phyloP scores from a whole-genome alignment of 2,329 filamentous ascomycete genomes.

The Ophiostoma himal-ulmi region DNA sequence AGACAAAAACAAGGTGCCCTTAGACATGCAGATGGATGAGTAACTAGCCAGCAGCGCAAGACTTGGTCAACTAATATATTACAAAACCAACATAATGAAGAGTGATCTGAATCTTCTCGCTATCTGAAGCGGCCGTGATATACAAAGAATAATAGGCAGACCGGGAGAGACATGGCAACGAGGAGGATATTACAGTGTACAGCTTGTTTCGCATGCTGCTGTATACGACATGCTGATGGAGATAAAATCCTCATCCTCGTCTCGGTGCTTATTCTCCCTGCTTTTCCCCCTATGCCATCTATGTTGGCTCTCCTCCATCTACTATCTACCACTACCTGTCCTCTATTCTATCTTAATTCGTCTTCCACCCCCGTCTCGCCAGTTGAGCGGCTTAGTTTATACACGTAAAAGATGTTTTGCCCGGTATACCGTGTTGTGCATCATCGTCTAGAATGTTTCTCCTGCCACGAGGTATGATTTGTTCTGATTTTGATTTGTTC shows the following conservation, averaged over 20 bases:
- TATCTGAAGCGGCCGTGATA: conserved; percentile 1
- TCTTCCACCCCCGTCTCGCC: conserved; percentile 16
- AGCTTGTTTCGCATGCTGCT: background rate
- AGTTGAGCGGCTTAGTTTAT: conserved; percentile 8
- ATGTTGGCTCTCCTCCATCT: too few species aligned
- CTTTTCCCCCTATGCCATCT: too few species aligned
- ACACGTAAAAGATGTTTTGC: conserved; percentile 11
- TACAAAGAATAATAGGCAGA: background rate
- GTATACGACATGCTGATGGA: background rate
- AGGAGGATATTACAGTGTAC: conserved; percentile 6
- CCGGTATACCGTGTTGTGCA: conserved; percentile 12
- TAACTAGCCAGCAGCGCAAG: background rate
- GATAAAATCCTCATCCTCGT: background rate
- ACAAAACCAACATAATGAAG: background rate
- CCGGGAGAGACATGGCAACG: background rate
- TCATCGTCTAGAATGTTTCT: background rate
- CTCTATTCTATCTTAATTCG: background rate
- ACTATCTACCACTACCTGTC: background rate
- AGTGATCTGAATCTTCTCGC: background rate
- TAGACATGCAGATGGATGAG: background rate
- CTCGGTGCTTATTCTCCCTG: background rate
- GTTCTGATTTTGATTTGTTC: background rate
- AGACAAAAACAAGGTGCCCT: background rate
- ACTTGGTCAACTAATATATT: background rate
- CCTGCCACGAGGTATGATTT: conserved; percentile 1